Percentiles rank a stretch among this genome's conserved stretches.
Conservation (phyloP, 352 stramenopile species). For the Pythium diclinum region DNA sequence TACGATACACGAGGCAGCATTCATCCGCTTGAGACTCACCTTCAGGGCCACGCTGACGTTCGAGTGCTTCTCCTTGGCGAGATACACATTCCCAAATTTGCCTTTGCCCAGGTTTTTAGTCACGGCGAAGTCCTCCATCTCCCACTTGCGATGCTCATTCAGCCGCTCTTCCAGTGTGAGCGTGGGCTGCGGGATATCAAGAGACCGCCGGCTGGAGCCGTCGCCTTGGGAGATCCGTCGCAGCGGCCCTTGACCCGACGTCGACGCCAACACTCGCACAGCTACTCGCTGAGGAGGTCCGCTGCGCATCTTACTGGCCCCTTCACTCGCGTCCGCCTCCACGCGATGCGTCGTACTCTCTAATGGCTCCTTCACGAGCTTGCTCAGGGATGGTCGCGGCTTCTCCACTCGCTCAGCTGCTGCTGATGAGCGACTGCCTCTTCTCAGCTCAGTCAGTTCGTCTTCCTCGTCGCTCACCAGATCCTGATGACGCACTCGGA, state of each 20-base stretch:
- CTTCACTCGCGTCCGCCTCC: slow-evolving; percentile 1
- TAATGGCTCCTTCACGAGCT: background rate
- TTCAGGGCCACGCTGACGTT: slow-evolving; percentile 76
- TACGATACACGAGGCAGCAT: background rate
- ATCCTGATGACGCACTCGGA: slow-evolving; percentile 28
- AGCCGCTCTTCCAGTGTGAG: slow-evolving; percentile 49
- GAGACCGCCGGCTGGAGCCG: slow-evolving; percentile 32
- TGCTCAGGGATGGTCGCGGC: background rate
- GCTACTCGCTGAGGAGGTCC: slow-evolving; percentile 39
- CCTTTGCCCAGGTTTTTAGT: slow-evolving; percentile 80
- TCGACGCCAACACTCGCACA: slow-evolving; percentile 25
- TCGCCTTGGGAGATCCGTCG: slow-evolving; percentile 26
- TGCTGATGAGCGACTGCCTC: background rate
- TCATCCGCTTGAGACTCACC: slow-evolving; percentile 30
- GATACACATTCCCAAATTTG: slow-evolving; percentile 86
- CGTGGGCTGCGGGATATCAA: slow-evolving; percentile 38
- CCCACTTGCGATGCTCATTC: slow-evolving; percentile 55
- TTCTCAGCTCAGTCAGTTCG: slow-evolving; percentile 5
- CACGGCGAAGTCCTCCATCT: slow-evolving; percentile 74
- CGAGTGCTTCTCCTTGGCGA: slow-evolving; percentile 67
- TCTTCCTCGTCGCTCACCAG: slow-evolving; percentile 23
- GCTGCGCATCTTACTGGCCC: slow-evolving; percentile 3
- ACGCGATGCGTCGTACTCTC: background rate
- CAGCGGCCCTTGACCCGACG: slow-evolving; percentile 17
- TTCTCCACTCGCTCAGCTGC: background rate